Base-by-base conservation (phyloP, 2,329 filamentous ascomycete species). In the Aspergillus tubingensis region DNA sequence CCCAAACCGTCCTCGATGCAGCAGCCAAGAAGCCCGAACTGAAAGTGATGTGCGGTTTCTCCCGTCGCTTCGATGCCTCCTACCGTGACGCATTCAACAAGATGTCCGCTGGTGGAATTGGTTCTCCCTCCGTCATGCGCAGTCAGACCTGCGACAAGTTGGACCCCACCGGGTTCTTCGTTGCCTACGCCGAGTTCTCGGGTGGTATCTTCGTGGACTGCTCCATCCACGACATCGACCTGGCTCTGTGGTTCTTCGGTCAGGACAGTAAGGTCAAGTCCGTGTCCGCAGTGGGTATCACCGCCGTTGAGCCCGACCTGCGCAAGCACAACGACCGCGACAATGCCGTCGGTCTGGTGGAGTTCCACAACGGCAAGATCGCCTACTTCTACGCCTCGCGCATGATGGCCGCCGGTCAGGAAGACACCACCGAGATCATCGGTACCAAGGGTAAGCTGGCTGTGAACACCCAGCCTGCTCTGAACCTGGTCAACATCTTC, bases 141-240 rank as follows among this genome's bases (percentile, higher is more conserved):
- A 85, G 81, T 49, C 87, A 90, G 73, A 90, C 87, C 0, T 88
- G 86, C 74, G 87, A 90, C 75, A 88, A 86, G 71, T 81, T 85
- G 59, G 86, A 89, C 61, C 84, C 86, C 0, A 81, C 80, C 0
- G 87, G 87, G 49, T 90, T 89, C 80, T 90, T 89, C 72, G 86
- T 90, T 57, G 79, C 82, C 21, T 90, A 90, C 74, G 86, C 88
- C 11, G 79, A 86, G 66, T 87, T 84, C 75, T 84, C 80, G 1
- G 88, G 88, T 36, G 87, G 87, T 21, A 88, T 90, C 70, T 90
- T 90, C 67, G 88, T 90, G 59, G 88, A 90, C 77, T 88, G 85
- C 76, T 86, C 84, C 54, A 86, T 90, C 68, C 88, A 90, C 77
- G 88, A 90, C 67, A 90, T 90, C 66, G 86, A 88, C 63, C 80